Percentiles rank a stretch among this genome's conserved stretches.
These are phyloP conservation scores for Elsinoe australis DNA, from an alignment of 2,329 filamentous ascomycete genomes.

Conservation along the genomic window DNA sequence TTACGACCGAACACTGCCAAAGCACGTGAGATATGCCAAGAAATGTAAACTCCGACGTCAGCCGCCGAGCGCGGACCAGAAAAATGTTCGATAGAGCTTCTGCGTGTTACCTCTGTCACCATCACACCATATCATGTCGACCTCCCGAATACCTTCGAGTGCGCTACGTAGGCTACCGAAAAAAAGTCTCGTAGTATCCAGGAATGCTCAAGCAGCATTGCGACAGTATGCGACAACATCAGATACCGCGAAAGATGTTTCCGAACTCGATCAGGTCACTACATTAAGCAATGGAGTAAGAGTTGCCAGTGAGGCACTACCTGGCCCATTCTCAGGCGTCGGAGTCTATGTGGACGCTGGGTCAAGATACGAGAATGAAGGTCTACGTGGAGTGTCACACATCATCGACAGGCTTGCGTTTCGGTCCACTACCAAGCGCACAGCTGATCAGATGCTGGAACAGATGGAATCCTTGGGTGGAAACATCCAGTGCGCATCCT, in stretches of 20 bases:
- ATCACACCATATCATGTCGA: constrained; percentile 6
- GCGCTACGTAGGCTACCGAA: constrained; percentile 13
- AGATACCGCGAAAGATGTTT: constrained; percentile 51
- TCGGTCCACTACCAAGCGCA: constrained; percentile 68
- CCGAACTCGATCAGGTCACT: constrained; percentile 79
- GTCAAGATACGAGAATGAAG: constrained; percentile 83
- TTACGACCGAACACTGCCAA: background rate
- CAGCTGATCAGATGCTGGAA: constrained; percentile 79
- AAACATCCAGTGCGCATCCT: constrained; percentile 94
- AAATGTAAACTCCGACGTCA: constrained; percentile 13
- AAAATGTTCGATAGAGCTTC: background rate
- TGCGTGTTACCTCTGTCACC: background rate
- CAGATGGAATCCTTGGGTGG: constrained; percentile 80
- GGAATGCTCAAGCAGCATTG: constrained; percentile 6
- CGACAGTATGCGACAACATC: constrained; percentile 17
- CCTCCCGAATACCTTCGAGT: constrained; percentile 6
- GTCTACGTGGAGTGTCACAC: constrained; percentile 82
- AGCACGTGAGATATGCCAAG: constrained; percentile 14
- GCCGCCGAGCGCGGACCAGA: background rate
- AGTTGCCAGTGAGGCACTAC: constrained; percentile 88
- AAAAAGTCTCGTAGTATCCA: background rate
- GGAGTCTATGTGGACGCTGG: constrained; percentile 95
- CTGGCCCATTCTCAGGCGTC: constrained; percentile 88
- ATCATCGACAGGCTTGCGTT: constrained; percentile 94
- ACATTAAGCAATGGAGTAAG: constrained; percentile 86